Conservation (phyloP, 176 grass and related monocot species). For the Leersia perrieri region DNA sequence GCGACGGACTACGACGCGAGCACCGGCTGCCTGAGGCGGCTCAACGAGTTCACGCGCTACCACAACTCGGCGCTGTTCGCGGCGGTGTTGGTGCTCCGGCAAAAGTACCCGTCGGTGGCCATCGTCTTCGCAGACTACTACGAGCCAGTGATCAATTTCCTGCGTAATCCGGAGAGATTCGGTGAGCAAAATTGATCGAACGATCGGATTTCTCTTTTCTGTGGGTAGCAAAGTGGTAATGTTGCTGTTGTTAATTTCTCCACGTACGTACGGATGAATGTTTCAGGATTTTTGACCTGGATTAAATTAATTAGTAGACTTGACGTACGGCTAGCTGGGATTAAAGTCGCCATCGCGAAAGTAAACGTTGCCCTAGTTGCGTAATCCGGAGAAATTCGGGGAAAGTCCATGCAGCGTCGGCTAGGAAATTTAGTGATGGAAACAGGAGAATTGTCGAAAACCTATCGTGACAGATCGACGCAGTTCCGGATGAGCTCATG, state of each 20-base stretch:
- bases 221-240: too few species aligned
- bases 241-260: too few species aligned
- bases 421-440: neutral
- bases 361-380: neutral
- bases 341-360: neutral
- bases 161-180: neutral
- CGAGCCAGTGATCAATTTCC: neutral
- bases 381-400: too few species aligned
- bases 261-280: neutral
- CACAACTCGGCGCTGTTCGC: constrained; percentile 37
- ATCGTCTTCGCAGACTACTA: constrained; percentile 53
- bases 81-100: neutral
- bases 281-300: neutral
- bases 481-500: too few species aligned
- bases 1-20: constrained; percentile 25
- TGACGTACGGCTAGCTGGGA: too few species aligned
- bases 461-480: too few species aligned
- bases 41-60: constrained; percentile 37
- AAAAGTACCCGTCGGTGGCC: constrained; percentile 4
- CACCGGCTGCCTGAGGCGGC: constrained; percentile 42
- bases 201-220: too few species aligned
- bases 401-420: neutral
- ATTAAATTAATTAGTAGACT: too few species aligned
- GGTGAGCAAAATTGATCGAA: too few species aligned
- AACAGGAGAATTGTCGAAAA: neutral